Evolutionary conservation across 441 rosid species (phyloP).

Genomic region (Eugenia klotzschiana): DNA sequence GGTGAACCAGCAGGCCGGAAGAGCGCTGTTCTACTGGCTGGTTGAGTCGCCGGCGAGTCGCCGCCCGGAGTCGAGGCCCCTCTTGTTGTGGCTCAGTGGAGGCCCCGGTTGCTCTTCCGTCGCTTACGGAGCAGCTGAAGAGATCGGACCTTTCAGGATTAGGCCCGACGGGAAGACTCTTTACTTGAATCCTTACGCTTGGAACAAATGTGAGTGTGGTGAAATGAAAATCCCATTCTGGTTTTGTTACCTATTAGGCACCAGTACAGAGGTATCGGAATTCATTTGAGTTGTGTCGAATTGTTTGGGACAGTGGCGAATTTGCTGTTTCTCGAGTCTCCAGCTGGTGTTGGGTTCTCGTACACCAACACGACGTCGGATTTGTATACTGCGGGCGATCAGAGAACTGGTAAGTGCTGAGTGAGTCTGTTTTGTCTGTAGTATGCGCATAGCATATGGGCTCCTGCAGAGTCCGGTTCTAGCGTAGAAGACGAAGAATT

Average conservation of each 20-base stretch:
- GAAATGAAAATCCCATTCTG: background rate
- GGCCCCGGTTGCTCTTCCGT: slow-evolving; percentile 97
- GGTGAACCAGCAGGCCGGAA: slow-evolving; percentile 66
- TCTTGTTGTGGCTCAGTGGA: slow-evolving; percentile 84
- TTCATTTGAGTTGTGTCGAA: background rate
- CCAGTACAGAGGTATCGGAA: background rate
- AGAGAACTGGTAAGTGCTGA: slow-evolving; percentile 54
- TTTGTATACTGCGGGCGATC: slow-evolving; percentile 63
- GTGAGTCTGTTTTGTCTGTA: background rate
- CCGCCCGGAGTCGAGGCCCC: slow-evolving; percentile 55
- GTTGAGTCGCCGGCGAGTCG: slow-evolving; percentile 60
- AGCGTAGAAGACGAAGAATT: background rate
- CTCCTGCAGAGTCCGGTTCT: background rate
- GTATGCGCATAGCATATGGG: background rate
- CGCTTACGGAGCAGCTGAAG: slow-evolving; percentile 80
- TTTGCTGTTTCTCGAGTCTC: slow-evolving; percentile 84
- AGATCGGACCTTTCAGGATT: slow-evolving; percentile 79
- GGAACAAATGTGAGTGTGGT: slow-evolving; percentile 50
- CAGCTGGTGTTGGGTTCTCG: slow-evolving; percentile 96
- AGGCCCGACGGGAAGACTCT: slow-evolving; percentile 67
- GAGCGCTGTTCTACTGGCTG: slow-evolving; percentile 91
- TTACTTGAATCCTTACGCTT: slow-evolving; percentile 61
- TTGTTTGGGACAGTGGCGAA: slow-evolving; percentile 55
- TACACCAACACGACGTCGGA: slow-evolving; percentile 74
- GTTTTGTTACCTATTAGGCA: background rate